A percentile compares a stretch with the other conserved stretches of the same genome.
Evolutionary conservation across 257 asterid species (phyloP).

Genomic region (Nicotiana otophora): DNA sequence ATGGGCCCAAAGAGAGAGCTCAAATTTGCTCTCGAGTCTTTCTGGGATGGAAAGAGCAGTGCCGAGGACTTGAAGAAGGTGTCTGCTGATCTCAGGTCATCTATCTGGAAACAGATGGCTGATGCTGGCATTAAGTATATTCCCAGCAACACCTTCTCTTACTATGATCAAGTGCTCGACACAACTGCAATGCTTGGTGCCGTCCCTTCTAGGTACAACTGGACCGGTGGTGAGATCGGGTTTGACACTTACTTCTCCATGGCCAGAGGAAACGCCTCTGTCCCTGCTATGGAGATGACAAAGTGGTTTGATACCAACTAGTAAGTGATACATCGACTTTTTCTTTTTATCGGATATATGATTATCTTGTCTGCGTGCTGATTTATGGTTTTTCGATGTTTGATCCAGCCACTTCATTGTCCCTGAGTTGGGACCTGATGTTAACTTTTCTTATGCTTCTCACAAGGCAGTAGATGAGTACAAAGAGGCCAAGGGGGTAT

Average conservation of each 20-base stretch:
- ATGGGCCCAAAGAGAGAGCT: constrained; percentile 61
- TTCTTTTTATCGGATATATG: not conserved
- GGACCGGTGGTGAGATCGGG: constrained; percentile 52
- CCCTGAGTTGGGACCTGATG: constrained; percentile 33
- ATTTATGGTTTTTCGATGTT: not conserved
- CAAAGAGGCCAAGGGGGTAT: constrained; percentile 32
- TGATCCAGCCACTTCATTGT: constrained; percentile 37
- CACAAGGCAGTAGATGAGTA: constrained; percentile 34
- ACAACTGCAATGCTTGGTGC: constrained; percentile 57
- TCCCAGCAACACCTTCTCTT: constrained; percentile 51
- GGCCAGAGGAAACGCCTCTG: constrained; percentile 60
- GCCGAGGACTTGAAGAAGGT: constrained; percentile 52
- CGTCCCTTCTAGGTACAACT: constrained; percentile 47
- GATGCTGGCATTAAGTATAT: constrained; percentile 51
- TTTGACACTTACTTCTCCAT: constrained; percentile 43
- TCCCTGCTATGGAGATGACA: constrained; percentile 52
- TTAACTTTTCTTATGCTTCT: constrained; percentile 28
- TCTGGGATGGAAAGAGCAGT: constrained; percentile 54
- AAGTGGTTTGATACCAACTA: constrained; percentile 55
- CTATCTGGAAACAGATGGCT: constrained; percentile 59
- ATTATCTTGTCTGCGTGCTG: not conserved
- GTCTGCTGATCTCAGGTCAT: constrained; percentile 42
- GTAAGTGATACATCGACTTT: constrained; percentile 19
- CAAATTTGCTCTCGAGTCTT: constrained; percentile 53
- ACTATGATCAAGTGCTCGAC: constrained; percentile 52